These are phyloP conservation scores for Passiflora organensis DNA, from an alignment of 345 rosid genomes.

Conservation along the genomic window DNA sequence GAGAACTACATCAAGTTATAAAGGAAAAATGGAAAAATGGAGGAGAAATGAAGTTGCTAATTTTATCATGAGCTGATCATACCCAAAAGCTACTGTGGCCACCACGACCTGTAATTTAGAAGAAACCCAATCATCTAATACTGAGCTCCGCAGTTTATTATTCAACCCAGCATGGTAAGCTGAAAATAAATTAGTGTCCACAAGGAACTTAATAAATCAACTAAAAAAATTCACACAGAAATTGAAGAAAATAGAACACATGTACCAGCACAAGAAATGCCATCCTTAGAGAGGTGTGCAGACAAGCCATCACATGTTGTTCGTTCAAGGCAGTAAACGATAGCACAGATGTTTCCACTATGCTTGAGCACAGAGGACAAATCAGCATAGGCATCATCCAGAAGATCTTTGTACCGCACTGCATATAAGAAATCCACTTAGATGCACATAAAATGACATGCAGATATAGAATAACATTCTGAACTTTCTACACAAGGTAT, in stretches of 20 bases:
- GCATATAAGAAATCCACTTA: conserved; percentile 37
- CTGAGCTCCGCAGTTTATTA: conserved; percentile 67
- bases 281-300: conserved; percentile 58
- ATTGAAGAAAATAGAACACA: conserved; percentile 1
- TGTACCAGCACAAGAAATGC: conserved; percentile 86
- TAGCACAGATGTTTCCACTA: conserved; percentile 68
- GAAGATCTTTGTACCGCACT: conserved; percentile 90
- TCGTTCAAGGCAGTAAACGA: conserved; percentile 94
- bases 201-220: conserved; percentile 3
- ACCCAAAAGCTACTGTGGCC: conserved; percentile 99
- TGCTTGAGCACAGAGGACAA: conserved; percentile 61
- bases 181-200: conserved; percentile 28
- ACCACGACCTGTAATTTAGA: conserved; percentile 91
- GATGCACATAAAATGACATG: conserved; percentile 15
- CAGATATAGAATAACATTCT: not conserved
- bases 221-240: not conserved
- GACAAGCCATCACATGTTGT: conserved; percentile 85
- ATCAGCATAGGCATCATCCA: conserved; percentile 69
- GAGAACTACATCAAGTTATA: not conserved
- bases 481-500: not conserved
- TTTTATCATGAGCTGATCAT: conserved; percentile 22
- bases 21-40: not conserved
- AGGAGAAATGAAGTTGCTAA: not conserved
- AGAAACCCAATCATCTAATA: conserved; percentile 88
- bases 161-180: conserved; percentile 95